Conservation (phyloP, 2,329 filamentous ascomycete species). For the Blastomyces parvus region DNA sequence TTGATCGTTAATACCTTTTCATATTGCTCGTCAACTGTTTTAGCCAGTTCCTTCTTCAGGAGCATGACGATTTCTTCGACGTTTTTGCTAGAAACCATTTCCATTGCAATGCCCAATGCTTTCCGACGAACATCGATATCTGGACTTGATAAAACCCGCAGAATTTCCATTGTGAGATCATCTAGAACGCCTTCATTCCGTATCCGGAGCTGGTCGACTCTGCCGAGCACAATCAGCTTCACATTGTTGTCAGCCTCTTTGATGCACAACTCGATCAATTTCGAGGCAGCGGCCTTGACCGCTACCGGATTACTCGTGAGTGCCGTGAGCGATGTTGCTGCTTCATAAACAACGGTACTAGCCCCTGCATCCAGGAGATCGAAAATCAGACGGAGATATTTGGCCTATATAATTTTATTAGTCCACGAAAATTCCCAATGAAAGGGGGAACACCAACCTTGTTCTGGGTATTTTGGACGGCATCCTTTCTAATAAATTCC, state of each 20-base stretch:
- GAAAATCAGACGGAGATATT: slow-evolving; percentile 89
- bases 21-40: slow-evolving; percentile 97
- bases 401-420: slow-evolving; percentile 48
- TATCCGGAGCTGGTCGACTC: slow-evolving; percentile 76
- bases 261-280: slow-evolving; percentile 94
- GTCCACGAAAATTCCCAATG: background rate
- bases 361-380: slow-evolving; percentile 87
- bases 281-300: slow-evolving; percentile 89
- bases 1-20: slow-evolving; percentile 56
- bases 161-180: slow-evolving; percentile 92
- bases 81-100: slow-evolving; percentile 98
- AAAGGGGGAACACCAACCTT: slow-evolving; percentile 51
- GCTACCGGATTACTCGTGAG: slow-evolving; percentile 95
- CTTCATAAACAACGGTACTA: slow-evolving; percentile 95
- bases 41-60: slow-evolving; percentile 92
- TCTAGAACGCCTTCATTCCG: slow-evolving; percentile 87
- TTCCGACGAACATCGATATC: slow-evolving; percentile 94
- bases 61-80: slow-evolving; percentile 94
- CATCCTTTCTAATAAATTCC: slow-evolving; percentile 96
- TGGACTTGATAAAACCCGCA: slow-evolving; percentile 86
- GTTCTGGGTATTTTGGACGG: slow-evolving; percentile 86
- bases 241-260: slow-evolving; percentile 99
- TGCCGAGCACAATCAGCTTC: slow-evolving; percentile 93
- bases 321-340: slow-evolving; percentile 85
- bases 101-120: slow-evolving; percentile 77